Evolutionary conservation across 2,329 filamentous ascomycete genomes (phyloP).

Genomic region (Trichoderma guizhouense): DNA sequence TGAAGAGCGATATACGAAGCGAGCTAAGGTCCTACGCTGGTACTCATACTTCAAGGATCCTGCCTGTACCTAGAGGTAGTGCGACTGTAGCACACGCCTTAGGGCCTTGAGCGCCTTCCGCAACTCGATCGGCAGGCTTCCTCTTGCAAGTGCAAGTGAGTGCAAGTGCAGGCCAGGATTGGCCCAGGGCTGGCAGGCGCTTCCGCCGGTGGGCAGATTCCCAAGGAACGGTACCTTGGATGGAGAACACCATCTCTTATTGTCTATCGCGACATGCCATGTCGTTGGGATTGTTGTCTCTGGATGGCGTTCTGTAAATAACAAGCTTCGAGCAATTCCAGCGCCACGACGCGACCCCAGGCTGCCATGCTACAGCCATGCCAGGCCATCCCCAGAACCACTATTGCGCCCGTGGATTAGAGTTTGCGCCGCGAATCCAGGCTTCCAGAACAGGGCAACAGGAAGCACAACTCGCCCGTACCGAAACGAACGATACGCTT

Average conservation of each 20-base stretch:
- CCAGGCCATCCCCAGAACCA: background rate
- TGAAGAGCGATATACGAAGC: background rate
- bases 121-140: background rate
- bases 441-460: background rate
- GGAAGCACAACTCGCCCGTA: background rate
- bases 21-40: background rate
- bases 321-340: background rate
- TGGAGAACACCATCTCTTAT: background rate
- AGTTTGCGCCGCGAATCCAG: constrained; percentile 6
- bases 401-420: background rate
- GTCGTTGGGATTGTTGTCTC: background rate
- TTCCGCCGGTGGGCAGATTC: background rate
- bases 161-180: background rate
- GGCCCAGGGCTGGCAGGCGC: background rate
- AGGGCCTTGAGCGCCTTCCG: constrained; percentile 1
- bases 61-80: background rate
- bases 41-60: background rate
- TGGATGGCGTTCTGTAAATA: background rate
- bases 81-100: background rate
- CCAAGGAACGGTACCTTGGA: background rate
- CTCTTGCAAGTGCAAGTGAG: background rate
- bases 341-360: background rate
- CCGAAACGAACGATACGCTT: background rate
- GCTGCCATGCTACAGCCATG: background rate
- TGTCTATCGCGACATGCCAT: background rate